Evolutionary conservation across 805 yeast genomes (phyloP), one percentile per base, ranked within the genome.

Genomic region (Yamadazyma insecticola): DNA sequence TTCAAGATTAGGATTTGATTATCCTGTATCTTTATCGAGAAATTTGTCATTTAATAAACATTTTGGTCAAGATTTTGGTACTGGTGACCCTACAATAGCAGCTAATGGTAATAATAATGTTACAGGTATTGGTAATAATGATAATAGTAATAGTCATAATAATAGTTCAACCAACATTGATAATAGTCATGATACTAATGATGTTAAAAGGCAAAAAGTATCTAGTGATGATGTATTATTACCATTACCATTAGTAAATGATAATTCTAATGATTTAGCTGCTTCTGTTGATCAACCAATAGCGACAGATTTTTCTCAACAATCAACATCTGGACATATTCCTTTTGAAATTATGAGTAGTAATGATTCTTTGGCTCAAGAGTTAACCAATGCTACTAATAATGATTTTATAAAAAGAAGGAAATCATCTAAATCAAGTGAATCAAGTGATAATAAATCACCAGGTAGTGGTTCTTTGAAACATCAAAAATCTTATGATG

Each of bases 1-100:
- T 7, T 30, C 31, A 16, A 29, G 26, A 29, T 12, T 34, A 10
- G 22, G 24, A 3, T 37, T 37, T 24, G 45, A 41, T 27, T 41
- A 26, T 22, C 45, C 45, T 7, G 31, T 41, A 15, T 42, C 45
- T 1, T 37, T 41, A 16, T 37, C 37, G 14, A 25, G 45, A 20
- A 42, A 41, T 8, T 20, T 41, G 10, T 37, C 45, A 4, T 37
- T 41, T 22, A 33, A 32, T 24, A 22, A 42, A 13, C 41, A 32
- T 15, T 33, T 35, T 11, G n/a, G 13, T 12, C n/a, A 23, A 12
- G 35, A 35, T 7, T 13, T 30, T 31, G 32, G 35, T 8, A 17
- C 13, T 21, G 19, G 21, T 14, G 16, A 13, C 7, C 16, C 21
- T 7, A 18, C 21, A 18, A 7, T 10, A 7, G 21, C 9, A 18